phyloP scores from a whole-genome alignment of 192 early-diverging fungal genomes.

The Coemansia sp. region DNA sequence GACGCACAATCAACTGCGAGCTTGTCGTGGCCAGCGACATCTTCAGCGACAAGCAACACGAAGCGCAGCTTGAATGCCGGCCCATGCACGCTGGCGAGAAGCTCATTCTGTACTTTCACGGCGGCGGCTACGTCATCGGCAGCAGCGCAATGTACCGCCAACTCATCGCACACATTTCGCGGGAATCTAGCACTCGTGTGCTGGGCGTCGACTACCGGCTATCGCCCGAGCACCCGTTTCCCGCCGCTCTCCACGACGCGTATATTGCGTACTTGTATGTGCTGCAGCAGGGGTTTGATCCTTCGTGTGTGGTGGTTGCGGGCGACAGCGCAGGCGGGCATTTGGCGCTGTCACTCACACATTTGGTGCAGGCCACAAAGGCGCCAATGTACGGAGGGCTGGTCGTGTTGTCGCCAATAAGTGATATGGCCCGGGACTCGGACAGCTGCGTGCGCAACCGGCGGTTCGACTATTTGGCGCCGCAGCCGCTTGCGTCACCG shows the following conservation, averaged over 20 bases:
- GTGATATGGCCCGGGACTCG: slow-evolving; percentile 8
- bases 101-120: slow-evolving; percentile 73
- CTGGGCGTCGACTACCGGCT: slow-evolving; percentile 46
- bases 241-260: slow-evolving; percentile 63
- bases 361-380: slow-evolving; percentile 57
- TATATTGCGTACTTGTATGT: slow-evolving; percentile 57
- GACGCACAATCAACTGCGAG: neutral
- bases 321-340: slow-evolving; percentile 75
- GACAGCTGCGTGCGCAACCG: slow-evolving; percentile 17
- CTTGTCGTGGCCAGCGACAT: neutral
- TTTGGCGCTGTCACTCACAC: slow-evolving; percentile 57
- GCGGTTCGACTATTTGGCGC: slow-evolving; percentile 20
- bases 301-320: slow-evolving; percentile 59
- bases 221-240: slow-evolving; percentile 44
- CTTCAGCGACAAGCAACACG: too few relatives aligned
- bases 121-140: slow-evolving; percentile 64
- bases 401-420: slow-evolving; percentile 55
- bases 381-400: slow-evolving; percentile 52
- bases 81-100: slow-evolving; percentile 32
- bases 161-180: slow-evolving; percentile 55
- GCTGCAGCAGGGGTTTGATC: slow-evolving; percentile 58
- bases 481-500: slow-evolving; percentile 16
- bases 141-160: slow-evolving; percentile 46
- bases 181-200: slow-evolving; percentile 28
- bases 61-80: slow-evolving; percentile 14